Evolutionary conservation across 306 rosid species (phyloP).

Genomic region (Betula pendula): DNA sequence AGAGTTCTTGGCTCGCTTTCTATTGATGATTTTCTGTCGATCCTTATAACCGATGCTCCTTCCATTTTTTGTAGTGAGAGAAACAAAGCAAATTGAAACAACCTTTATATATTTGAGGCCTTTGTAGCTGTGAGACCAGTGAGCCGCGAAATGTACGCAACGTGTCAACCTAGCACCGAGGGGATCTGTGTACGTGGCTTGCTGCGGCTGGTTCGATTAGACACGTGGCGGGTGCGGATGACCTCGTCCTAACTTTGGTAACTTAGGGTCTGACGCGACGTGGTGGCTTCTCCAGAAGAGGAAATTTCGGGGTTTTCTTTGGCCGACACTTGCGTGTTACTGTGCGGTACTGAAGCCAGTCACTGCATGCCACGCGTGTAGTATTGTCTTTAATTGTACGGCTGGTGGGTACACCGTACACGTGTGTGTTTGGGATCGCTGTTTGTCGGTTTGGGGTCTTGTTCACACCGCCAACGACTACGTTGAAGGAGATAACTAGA

Average conservation of each 20-base stretch:
- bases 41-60: slow-evolving; percentile 25
- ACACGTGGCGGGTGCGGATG: not conserved
- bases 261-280: not conserved
- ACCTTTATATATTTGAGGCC: not conserved
- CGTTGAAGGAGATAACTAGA: not conserved
- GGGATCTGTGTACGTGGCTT: not conserved
- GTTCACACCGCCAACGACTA: not conserved
- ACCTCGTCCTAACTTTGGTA: not conserved
- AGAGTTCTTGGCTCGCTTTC: slow-evolving; percentile 84
- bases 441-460: not conserved
- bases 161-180: not conserved
- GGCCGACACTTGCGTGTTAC: not conserved
- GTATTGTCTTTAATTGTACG: no score
- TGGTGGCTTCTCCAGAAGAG: not conserved
- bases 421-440: not conserved
- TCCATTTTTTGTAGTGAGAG: slow-evolving; percentile 19
- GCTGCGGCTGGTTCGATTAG: not conserved
- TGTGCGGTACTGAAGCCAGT: not conserved
- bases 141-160: slow-evolving; percentile 4
- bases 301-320: not conserved
- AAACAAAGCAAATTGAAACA: not conserved
- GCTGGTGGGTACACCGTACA: not conserved
- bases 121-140: no score
- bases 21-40: slow-evolving; percentile 66
- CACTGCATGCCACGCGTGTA: not conserved